These are phyloP conservation scores for Parastagonospora nodorum DNA, from an alignment of 2,329 filamentous ascomycete species.

Conservation along the genomic window DNA sequence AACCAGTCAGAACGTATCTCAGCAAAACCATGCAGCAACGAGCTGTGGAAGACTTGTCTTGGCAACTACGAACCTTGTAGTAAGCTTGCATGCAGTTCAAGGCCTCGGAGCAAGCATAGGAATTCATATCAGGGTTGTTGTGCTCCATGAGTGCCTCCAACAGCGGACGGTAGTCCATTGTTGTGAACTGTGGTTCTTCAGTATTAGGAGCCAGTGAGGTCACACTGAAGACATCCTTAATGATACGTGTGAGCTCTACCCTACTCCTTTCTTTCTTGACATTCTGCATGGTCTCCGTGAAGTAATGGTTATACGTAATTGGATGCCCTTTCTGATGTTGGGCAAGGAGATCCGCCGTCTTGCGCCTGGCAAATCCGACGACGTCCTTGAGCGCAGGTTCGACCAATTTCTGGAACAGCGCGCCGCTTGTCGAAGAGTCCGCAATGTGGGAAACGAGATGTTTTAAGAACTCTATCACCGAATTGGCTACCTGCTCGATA, in stretches of 20 bases:
- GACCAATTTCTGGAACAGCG: constrained; percentile 4
- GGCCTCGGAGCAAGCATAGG: constrained; percentile 45
- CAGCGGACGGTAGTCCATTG: constrained; percentile 4
- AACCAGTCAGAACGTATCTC: not conserved
- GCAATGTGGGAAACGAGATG: constrained; percentile 2
- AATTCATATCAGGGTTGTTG: constrained; percentile 44
- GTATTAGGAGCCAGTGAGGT: not conserved
- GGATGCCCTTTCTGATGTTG: constrained; percentile 32
- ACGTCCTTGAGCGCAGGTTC: constrained; percentile 8
- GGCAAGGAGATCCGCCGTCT: constrained; percentile 2
- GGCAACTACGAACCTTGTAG: constrained; percentile 47
- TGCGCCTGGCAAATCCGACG: constrained; percentile 1
- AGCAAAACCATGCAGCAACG: too few relatives aligned
- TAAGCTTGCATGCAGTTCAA: constrained; percentile 45
- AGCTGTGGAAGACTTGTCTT: not conserved
- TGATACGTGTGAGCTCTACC: constrained; percentile 28
- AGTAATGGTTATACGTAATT: constrained; percentile 49
- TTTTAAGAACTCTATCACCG: constrained; percentile 22
- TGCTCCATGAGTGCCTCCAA: constrained; percentile 7
- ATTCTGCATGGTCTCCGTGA: constrained; percentile 44
- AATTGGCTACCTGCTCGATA: constrained; percentile 40
- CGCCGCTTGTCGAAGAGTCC: constrained; percentile 1
- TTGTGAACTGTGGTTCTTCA: too few relatives aligned
- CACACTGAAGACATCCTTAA: not conserved
- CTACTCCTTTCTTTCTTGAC: constrained; percentile 23